These are phyloP conservation scores for Fulvia fulva DNA, from an alignment of 2,329 filamentous ascomycete species.

Conservation along the genomic window DNA sequence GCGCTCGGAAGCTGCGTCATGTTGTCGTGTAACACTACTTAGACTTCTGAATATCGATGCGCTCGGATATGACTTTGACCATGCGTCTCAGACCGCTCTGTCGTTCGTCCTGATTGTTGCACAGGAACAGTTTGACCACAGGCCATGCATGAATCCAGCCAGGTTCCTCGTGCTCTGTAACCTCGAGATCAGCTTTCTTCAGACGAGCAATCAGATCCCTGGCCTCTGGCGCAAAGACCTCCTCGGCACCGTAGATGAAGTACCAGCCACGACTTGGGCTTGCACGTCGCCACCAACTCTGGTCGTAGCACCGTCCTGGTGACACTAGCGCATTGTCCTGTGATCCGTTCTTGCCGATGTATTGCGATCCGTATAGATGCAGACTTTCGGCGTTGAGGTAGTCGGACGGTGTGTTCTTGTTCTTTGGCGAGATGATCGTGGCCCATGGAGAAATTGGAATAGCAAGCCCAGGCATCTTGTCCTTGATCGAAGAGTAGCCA, in stretches of 20 bases:
- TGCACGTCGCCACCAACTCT: slow-evolving; percentile 62
- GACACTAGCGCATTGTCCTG: slow-evolving; percentile 59
- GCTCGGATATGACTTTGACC: slow-evolving; percentile 29
- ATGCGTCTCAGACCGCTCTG: slow-evolving; percentile 46
- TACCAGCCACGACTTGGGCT: slow-evolving; percentile 64
- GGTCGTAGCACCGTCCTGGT: slow-evolving; percentile 65
- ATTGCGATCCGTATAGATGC: slow-evolving; percentile 66
- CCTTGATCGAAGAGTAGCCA: slow-evolving; percentile 41
- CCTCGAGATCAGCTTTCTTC: slow-evolving; percentile 49
- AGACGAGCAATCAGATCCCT: slow-evolving; percentile 56
- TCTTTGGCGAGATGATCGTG: slow-evolving; percentile 63
- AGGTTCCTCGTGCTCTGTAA: slow-evolving; percentile 57
- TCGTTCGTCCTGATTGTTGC: slow-evolving; percentile 44
- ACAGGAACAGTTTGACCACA: slow-evolving; percentile 60
- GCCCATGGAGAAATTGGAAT: slow-evolving; percentile 78
- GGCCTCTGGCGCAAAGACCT: slow-evolving; percentile 72
- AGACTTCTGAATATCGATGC: slow-evolving; percentile 14
- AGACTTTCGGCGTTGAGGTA: slow-evolving; percentile 67
- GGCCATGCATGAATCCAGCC: slow-evolving; percentile 80
- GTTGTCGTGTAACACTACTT: slow-evolving; percentile 2
- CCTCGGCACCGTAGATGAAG: slow-evolving; percentile 70
- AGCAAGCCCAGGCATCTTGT: slow-evolving; percentile 56
- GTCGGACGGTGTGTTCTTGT: slow-evolving; percentile 68
- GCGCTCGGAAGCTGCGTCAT: neutral
- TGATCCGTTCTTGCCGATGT: slow-evolving; percentile 53